Evolutionary conservation across 1,284 basidiomycete genomes (phyloP).

Genomic region (Heterobasidion occidentale): DNA sequence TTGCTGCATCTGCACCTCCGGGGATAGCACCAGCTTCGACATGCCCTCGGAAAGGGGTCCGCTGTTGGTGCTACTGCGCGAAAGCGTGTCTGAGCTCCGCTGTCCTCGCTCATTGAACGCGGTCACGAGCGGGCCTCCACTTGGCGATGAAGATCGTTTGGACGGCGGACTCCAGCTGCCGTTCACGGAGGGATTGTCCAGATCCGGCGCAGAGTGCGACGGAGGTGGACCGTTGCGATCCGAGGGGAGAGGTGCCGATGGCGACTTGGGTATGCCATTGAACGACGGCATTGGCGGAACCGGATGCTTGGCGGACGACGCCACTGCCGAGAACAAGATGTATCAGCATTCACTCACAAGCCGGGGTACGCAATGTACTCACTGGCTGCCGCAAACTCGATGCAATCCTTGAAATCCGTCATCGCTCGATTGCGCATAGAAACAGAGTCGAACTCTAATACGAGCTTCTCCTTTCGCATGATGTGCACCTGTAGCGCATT

Average conservation of each 20-base stretch:
- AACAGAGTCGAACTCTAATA: constrained; percentile 57
- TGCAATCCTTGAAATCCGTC: constrained; percentile 77
- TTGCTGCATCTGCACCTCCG: constrained; percentile 17
- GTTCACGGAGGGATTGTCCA: constrained; percentile 1
- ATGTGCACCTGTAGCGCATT: constrained; percentile 74
- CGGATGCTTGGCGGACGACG: constrained; percentile 31
- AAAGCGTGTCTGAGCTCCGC: constrained; percentile 6
- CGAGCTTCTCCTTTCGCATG: constrained; percentile 84
- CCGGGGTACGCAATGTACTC: constrained; percentile 8
- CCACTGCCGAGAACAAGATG: neutral
- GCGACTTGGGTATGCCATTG: constrained; percentile 14
- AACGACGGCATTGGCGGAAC: constrained; percentile 32
- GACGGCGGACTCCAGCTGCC: constrained; percentile 10
- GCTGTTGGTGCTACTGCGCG: constrained; percentile 11
- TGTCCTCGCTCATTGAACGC: neutral
- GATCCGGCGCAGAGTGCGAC: constrained; percentile 12
- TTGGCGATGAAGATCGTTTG: constrained; percentile 8
- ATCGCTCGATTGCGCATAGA: constrained; percentile 62
- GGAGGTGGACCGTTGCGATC: constrained; percentile 10
- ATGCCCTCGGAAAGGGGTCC: constrained; percentile 16
- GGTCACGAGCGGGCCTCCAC: neutral
- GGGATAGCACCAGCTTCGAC: constrained; percentile 21
- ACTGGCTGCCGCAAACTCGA: constrained; percentile 74
- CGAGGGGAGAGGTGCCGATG: constrained; percentile 10
- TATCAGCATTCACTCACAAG: neutral